phyloP scores from a whole-genome alignment of 2,329 filamentous ascomycete genomes.

The Cladosporium sp. region DNA sequence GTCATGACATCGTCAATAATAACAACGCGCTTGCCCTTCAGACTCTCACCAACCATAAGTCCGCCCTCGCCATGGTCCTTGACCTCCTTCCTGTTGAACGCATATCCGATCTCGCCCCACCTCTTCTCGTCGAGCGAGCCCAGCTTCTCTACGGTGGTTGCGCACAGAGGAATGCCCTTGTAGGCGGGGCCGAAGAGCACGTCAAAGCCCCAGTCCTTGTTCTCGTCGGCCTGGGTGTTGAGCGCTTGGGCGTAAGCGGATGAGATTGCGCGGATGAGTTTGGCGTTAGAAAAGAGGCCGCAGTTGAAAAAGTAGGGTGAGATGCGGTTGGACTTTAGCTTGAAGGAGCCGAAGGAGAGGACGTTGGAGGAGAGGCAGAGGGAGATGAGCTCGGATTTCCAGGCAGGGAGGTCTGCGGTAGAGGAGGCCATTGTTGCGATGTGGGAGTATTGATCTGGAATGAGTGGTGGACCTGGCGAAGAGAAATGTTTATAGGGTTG shows the following conservation, averaged over 20 bases:
- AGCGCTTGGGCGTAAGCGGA: conserved; percentile 71
- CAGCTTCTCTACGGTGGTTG: conserved; percentile 71
- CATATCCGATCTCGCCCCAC: conserved; percentile 72
- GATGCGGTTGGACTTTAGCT: conserved; percentile 83
- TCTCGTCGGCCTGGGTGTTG: conserved; percentile 39
- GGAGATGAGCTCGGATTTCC: conserved; percentile 70
- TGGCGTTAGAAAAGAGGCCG: conserved; percentile 78
- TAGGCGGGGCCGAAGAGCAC: conserved; percentile 92
- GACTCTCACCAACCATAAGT: conserved; percentile 78
- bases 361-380: conserved; percentile 65
- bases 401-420: conserved; percentile 37
- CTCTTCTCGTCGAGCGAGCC: conserved; percentile 61
- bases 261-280: conserved; percentile 72
- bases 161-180: conserved; percentile 92
- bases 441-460: background rate
- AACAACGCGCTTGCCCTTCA: conserved; percentile 80
- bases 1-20: conserved; percentile 97
- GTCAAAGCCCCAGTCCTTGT: conserved; percentile 61
- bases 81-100: conserved; percentile 92
- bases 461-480: background rate
- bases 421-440: background rate
- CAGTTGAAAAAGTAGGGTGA: conserved; percentile 99
- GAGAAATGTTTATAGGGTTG: background rate
- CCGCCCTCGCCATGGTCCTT: conserved; percentile 96
- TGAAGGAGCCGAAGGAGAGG: conserved; percentile 78